These are phyloP conservation scores for Aspergillus hortae DNA, from an alignment of 2,329 filamentous ascomycete species.

Conservation along the genomic window DNA sequence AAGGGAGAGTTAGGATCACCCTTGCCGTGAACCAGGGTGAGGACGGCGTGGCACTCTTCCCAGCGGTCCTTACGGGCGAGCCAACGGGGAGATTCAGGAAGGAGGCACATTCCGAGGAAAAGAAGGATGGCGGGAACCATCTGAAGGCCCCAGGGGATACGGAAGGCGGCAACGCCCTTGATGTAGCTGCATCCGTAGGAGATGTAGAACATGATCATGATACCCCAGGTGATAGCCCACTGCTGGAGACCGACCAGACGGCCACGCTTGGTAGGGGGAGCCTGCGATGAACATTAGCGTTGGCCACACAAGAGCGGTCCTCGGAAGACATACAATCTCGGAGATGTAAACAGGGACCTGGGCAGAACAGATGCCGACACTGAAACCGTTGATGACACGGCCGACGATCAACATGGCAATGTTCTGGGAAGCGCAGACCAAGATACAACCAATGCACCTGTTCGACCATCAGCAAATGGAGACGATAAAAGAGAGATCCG, in stretches of 20 bases:
- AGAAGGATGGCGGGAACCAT: slow-evolving; percentile 60
- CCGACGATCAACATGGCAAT: slow-evolving; percentile 70
- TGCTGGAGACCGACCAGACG: slow-evolving; percentile 69
- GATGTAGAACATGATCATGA: slow-evolving; percentile 67
- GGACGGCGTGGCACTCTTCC: slow-evolving; percentile 50
- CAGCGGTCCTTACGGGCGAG: slow-evolving; percentile 59
- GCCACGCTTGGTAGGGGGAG: slow-evolving; percentile 52
- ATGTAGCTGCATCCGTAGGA: slow-evolving; percentile 61
- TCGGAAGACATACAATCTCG: slow-evolving; percentile 58
- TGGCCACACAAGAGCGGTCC: slow-evolving; percentile 60
- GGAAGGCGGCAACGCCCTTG: slow-evolving; percentile 55
- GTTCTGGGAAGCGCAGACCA: slow-evolving; percentile 62
- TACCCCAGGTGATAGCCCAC: slow-evolving; percentile 70
- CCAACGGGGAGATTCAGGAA: slow-evolving; percentile 61
- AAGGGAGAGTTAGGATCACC: slow-evolving; percentile 63
- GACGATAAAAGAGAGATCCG: not conserved
- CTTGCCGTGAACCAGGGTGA: slow-evolving; percentile 59
- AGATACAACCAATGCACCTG: slow-evolving; percentile 54
- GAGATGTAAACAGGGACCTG: slow-evolving; percentile 68
- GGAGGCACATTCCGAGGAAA: slow-evolving; percentile 49
- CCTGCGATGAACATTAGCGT: slow-evolving; percentile 38
- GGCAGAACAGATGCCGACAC: slow-evolving; percentile 70
- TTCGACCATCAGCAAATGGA: not conserved
- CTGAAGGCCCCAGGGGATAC: slow-evolving; percentile 64
- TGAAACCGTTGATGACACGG: slow-evolving; percentile 67